Evolutionary conservation across 441 rosid species (phyloP).

Genomic region (Flueggea neowawraea): DNA sequence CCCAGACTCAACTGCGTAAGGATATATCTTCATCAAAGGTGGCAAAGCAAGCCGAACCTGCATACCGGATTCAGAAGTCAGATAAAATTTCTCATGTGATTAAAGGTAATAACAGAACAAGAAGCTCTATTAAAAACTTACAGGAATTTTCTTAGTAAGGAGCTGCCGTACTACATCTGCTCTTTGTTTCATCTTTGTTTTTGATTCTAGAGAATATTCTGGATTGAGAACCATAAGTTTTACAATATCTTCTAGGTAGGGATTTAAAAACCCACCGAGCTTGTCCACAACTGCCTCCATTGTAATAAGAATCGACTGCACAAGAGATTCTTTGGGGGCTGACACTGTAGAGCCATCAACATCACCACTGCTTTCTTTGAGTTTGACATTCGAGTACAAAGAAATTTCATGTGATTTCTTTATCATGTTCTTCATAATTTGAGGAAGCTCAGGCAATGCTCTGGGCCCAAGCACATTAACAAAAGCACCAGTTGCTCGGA

Average conservation of each 20-base stretch:
- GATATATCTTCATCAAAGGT: slow-evolving; percentile 66
- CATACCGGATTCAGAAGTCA: slow-evolving; percentile 16
- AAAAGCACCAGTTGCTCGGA: slow-evolving; percentile 72
- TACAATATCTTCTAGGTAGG: slow-evolving; percentile 75
- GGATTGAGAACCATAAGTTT: slow-evolving; percentile 63
- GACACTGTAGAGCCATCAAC: slow-evolving; percentile 16
- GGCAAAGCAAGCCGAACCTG: slow-evolving; percentile 93
- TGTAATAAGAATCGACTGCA: slow-evolving; percentile 62
- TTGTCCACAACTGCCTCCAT: slow-evolving; percentile 90
- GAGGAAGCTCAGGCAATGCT: slow-evolving; percentile 80
- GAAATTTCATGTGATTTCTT: slow-evolving; percentile 36
- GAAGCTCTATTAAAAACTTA: slow-evolving; percentile 32
- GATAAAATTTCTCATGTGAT: slow-evolving; percentile 6
- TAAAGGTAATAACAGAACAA: slow-evolving; percentile 3
- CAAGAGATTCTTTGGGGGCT: slow-evolving; percentile 34
- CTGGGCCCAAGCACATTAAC: slow-evolving; percentile 86
- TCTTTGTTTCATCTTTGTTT: slow-evolving; percentile 64
- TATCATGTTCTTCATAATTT: slow-evolving; percentile 66
- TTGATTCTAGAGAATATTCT: slow-evolving; percentile 51
- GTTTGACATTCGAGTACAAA: slow-evolving; percentile 16
- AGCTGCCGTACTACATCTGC: slow-evolving; percentile 71
- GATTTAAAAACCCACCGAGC: slow-evolving; percentile 93
- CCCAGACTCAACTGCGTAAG: slow-evolving; percentile 68
- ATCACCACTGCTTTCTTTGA: slow-evolving; percentile 17
- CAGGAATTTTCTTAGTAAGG: slow-evolving; percentile 77